Conservation (phyloP, 108 stramenopile genomes). For the Fragilaria crotonensis region DNA sequence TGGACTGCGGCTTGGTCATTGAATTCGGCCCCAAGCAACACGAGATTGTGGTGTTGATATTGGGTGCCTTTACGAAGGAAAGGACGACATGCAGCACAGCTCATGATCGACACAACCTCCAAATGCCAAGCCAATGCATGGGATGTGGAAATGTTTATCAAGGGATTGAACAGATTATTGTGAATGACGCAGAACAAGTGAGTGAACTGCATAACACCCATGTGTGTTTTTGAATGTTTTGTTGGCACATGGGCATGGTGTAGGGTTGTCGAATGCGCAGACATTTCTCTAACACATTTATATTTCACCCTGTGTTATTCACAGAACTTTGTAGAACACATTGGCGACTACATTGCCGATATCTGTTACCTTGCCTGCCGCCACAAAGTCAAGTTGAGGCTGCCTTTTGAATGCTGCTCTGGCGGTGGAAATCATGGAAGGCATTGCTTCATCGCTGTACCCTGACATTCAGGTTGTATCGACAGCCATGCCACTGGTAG, state of each 20-base stretch:
- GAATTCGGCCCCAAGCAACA: conserved; percentile 82
- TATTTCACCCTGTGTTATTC: neutral
- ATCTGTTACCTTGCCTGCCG: conserved; percentile 81
- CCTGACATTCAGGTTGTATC: conserved; percentile 65
- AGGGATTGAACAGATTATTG: conserved; percentile 70
- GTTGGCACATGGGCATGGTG: neutral
- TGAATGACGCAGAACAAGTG: conserved; percentile 49
- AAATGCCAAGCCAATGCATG: conserved; percentile 57
- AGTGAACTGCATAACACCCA: conserved; percentile 1
- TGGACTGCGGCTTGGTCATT: conserved; percentile 83
- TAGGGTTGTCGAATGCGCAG: neutral
- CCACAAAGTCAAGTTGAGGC: conserved; percentile 80
- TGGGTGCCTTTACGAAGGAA: conserved; percentile 80
- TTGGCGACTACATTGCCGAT: conserved; percentile 82
- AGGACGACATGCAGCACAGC: conserved; percentile 63
- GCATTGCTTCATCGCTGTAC: conserved; percentile 58
- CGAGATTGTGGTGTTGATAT: conserved; percentile 68
- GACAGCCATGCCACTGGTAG: conserved; percentile 69
- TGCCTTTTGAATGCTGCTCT: conserved; percentile 80
- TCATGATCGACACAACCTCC: conserved; percentile 78
- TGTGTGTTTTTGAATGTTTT: neutral
- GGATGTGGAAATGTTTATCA: conserved; percentile 73
- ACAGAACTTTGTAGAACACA: conserved; percentile 81
- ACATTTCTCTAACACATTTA: neutral
- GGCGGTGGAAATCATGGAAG: conserved; percentile 88